Conservation (phyloP, 306 rosid genomes). For the Sechiopsis laciniata region DNA sequence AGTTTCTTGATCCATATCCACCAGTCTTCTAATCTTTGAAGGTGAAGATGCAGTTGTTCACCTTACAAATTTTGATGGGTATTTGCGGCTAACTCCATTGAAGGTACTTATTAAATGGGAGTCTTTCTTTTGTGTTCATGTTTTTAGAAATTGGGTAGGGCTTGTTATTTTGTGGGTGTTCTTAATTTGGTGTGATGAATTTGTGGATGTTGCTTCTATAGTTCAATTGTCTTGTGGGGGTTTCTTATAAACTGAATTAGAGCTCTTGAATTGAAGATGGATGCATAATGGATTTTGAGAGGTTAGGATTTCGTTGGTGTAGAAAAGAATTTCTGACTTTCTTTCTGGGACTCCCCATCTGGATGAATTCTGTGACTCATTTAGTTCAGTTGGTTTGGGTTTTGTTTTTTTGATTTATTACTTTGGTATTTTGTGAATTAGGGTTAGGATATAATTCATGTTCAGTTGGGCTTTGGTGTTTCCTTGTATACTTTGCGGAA, state of each 20-base stretch:
- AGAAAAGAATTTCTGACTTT: slow-evolving; percentile 33
- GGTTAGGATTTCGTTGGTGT: slow-evolving; percentile 35
- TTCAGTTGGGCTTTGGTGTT: slow-evolving; percentile 6
- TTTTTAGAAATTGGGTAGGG: slow-evolving; percentile 11
- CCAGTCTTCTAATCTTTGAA: slow-evolving; percentile 23
- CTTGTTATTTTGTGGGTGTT: slow-evolving; percentile 23
- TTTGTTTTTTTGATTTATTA: slow-evolving; percentile 19
- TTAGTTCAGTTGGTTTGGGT: slow-evolving; percentile 34
- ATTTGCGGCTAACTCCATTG: slow-evolving; percentile 26
- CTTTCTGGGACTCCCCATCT: slow-evolving; percentile 37
- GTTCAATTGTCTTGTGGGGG: slow-evolving; percentile 16
- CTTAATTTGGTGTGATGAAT: slow-evolving; percentile 17
- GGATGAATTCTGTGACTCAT: slow-evolving; percentile 23
- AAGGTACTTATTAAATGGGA: slow-evolving; percentile 25
- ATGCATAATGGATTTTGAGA: slow-evolving; percentile 51
- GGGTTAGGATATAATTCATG: not conserved
- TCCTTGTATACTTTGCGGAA: not conserved
- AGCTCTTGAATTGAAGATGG: slow-evolving; percentile 38
- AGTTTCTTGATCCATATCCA: slow-evolving; percentile 27
- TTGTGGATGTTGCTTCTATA: slow-evolving; percentile 21
- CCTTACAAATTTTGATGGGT: not conserved
- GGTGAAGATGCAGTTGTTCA: slow-evolving; percentile 5
- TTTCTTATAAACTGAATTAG: slow-evolving; percentile 37
- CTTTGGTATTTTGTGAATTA: slow-evolving; percentile 12
- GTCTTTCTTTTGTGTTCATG: not conserved